phyloP scores from a whole-genome alignment of 495 filamentous ascomycete genomes.

The Penicillium roqueforti region DNA sequence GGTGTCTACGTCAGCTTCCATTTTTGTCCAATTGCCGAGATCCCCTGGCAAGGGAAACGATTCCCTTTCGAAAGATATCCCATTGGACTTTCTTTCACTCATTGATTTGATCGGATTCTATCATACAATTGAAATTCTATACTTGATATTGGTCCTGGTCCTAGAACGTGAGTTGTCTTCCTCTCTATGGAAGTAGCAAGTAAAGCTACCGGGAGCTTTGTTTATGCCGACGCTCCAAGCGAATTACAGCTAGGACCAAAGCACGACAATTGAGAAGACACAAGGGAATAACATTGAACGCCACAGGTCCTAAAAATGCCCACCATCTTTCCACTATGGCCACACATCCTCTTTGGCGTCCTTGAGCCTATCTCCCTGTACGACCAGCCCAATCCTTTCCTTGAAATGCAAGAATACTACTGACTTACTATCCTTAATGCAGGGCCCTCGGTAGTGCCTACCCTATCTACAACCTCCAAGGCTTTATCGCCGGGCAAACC shows the following conservation, averaged over 20 bases:
- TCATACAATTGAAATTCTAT: not conserved
- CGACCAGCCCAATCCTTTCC: constrained; percentile 17
- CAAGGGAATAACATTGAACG: not conserved
- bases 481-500: constrained; percentile 60
- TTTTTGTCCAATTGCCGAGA: constrained; percentile 1
- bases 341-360: constrained; percentile 44
- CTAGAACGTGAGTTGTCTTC: not conserved
- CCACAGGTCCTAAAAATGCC: constrained; percentile 23
- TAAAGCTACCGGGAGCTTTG: constrained; percentile 2
- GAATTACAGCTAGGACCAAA: constrained; percentile 3
- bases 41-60: constrained; percentile 1
- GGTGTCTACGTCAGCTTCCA: constrained; percentile 14
- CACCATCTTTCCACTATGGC: constrained; percentile 41
- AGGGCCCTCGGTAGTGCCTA: constrained; percentile 54
- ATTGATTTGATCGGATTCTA: not conserved
- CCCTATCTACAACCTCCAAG: constrained; percentile 51
- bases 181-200: not conserved
- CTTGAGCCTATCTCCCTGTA: constrained; percentile 68
- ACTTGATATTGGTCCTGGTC: not conserved
- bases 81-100: not conserved
- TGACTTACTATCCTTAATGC: constrained; percentile 10
- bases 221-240: not conserved
- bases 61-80: not conserved
- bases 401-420: not conserved
- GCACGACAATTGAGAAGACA: not conserved